Conservation (phyloP, 306 rosid genomes). For the Acacia confusa region DNA sequence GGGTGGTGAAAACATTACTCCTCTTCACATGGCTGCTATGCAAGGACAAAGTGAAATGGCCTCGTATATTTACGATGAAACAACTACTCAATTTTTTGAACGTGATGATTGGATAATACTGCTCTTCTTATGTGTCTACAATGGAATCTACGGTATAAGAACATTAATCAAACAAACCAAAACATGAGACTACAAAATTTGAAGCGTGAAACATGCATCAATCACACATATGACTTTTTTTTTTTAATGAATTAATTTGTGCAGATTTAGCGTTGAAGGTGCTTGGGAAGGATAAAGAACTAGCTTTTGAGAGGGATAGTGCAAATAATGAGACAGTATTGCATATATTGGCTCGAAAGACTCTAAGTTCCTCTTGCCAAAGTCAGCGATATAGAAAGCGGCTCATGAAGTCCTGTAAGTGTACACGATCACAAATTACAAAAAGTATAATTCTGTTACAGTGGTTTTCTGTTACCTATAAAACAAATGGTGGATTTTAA, state of each 20-base stretch:
- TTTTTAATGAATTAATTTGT: not conserved
- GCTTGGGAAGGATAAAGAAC: too few relatives aligned
- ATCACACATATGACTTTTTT: not conserved
- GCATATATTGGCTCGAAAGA: too few relatives aligned
- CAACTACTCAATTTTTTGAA: not conserved
- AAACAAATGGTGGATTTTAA: too few relatives aligned
- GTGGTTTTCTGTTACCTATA: too few relatives aligned
- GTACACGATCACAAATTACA: too few relatives aligned
- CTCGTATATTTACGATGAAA: constrained; percentile 1
- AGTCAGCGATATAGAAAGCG: too few relatives aligned
- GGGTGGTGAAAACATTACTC: constrained; percentile 24
- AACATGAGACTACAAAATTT: not conserved
- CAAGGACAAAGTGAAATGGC: constrained; percentile 37
- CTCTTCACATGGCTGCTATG: constrained; percentile 41
- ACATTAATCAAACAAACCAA: not conserved
- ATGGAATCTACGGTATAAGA: constrained; percentile 36
- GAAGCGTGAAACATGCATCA: not conserved
- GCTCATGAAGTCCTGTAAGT: too few relatives aligned
- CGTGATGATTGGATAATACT: not conserved
- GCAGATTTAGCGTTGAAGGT: too few relatives aligned
- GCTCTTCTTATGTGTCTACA: constrained; percentile 30
- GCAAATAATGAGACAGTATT: too few relatives aligned
- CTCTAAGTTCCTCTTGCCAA: too few relatives aligned
- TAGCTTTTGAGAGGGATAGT: too few relatives aligned
- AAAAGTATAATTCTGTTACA: too few relatives aligned